phyloP scores from a whole-genome alignment of 139 green algal species.

The Raphidocelis subcapitata region DNA sequence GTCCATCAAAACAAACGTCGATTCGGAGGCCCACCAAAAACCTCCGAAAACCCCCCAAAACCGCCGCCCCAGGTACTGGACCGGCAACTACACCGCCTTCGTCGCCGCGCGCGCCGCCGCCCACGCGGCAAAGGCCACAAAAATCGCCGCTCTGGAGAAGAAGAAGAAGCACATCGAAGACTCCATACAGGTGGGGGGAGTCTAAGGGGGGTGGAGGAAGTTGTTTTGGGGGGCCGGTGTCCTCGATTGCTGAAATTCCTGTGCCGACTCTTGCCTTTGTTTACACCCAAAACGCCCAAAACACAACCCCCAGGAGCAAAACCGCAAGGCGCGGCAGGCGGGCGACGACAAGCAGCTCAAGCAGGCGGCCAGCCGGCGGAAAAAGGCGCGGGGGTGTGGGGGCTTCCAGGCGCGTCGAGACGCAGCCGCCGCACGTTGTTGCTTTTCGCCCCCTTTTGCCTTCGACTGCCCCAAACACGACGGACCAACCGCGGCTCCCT shows the following conservation, averaged over 20 bases:
- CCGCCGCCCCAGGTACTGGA: not conserved
- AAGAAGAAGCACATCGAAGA: conserved; percentile 39
- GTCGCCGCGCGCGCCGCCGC: not conserved
- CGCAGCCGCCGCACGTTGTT: too few species aligned
- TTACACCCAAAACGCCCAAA: too few species aligned
- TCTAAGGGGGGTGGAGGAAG: conserved; percentile 11
- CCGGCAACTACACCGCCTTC: not conserved
- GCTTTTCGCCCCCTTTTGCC: too few species aligned
- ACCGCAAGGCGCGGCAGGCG: conserved; percentile 7
- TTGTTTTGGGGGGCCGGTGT: not conserved
- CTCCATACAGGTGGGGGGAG: conserved; percentile 28
- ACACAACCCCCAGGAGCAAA: conserved; percentile 2
- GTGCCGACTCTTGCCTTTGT: not conserved
- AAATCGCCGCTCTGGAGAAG: conserved; percentile 38
- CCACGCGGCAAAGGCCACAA: conserved; percentile 27
- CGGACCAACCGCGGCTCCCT: too few species aligned
- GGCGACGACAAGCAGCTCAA: conserved; percentile 67
- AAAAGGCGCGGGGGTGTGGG: too few species aligned
- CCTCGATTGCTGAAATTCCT: not conserved
- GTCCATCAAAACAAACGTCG: too few species aligned
- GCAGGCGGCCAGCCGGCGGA: conserved; percentile 47
- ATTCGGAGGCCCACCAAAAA: too few species aligned
- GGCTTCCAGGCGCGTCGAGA: too few species aligned
- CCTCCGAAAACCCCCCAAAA: too few species aligned
- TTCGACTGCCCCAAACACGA: too few species aligned